Evolutionary conservation across 1,139 yeast genomes (phyloP).

Genomic region (Pichia norvegensis): DNA sequence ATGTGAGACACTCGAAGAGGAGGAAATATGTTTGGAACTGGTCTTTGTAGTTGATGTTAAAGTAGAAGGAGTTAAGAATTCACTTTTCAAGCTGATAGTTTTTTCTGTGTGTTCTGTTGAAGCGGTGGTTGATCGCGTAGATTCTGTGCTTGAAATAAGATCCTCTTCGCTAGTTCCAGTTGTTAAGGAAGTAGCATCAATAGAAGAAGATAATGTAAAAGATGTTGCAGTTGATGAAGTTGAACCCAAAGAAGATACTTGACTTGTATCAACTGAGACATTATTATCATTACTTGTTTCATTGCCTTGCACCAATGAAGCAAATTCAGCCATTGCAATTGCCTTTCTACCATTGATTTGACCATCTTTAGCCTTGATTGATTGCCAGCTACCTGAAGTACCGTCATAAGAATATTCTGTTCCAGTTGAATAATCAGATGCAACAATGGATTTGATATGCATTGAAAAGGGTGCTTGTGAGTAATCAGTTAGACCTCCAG

Average conservation of each 20-base stretch:
- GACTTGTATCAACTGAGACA: background rate
- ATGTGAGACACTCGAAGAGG: background rate
- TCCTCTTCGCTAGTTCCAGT: background rate
- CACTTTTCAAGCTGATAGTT: background rate
- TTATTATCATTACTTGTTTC: background rate
- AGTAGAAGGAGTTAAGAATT: background rate
- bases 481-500: slow-evolving; percentile 48
- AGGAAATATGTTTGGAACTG: background rate
- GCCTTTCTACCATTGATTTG: slow-evolving; percentile 51
- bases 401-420: slow-evolving; percentile 56
- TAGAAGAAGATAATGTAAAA: background rate
- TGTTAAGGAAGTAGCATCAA: background rate
- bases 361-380: slow-evolving; percentile 61
- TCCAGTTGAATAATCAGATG: slow-evolving; percentile 79
- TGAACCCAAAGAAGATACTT: background rate
- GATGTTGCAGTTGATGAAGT: background rate
- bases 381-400: slow-evolving; percentile 57
- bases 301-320: slow-evolving; percentile 32
- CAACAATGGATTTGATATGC: slow-evolving; percentile 52
- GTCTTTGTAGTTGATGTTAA: background rate
- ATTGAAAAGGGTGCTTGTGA: slow-evolving; percentile 48
- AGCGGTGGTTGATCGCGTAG: background rate
- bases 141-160: background rate
- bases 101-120: background rate
- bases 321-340: slow-evolving; percentile 45